Conservation (phyloP, 495 filamentous ascomycete genomes). For the Ramalina intermedia region DNA sequence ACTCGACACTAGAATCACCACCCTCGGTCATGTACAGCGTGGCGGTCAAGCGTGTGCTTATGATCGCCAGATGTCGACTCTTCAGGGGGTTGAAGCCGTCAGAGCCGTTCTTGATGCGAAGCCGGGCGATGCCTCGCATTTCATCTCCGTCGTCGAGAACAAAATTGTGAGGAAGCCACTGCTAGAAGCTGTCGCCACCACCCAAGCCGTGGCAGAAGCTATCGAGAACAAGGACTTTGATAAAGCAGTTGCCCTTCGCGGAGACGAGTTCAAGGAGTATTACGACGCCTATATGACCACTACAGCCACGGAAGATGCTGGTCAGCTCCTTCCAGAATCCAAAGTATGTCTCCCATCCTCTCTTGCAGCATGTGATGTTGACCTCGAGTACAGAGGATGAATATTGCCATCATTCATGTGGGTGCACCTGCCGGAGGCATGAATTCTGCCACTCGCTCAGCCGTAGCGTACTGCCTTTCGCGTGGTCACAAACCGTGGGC, state of each 20-base stretch:
- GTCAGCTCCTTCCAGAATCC: constrained; percentile 47
- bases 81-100: constrained; percentile 94
- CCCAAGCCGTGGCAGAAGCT: constrained; percentile 64
- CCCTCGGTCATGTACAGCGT: constrained; percentile 89
- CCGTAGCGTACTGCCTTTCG: constrained; percentile 89
- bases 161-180: constrained; percentile 85
- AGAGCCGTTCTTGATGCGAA: constrained; percentile 87
- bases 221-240: constrained; percentile 76
- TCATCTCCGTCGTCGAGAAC: constrained; percentile 95
- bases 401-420: constrained; percentile 89
- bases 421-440: constrained; percentile 98
- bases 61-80: constrained; percentile 81
- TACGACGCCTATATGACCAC: constrained; percentile 82
- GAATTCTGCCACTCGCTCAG: constrained; percentile 91
- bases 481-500: constrained; percentile 84
- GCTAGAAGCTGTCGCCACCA: constrained; percentile 73
- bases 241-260: constrained; percentile 69
- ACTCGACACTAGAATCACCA: constrained; percentile 88
- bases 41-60: constrained; percentile 87
- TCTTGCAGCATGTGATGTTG: background rate
- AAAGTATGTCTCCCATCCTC: constrained; percentile 38
- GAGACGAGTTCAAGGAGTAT: constrained; percentile 90
- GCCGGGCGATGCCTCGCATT: constrained; percentile 77
- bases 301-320: constrained; percentile 52
- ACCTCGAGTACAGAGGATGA: constrained; percentile 50